Evolutionary conservation across 208 protist species (phyloP), one percentile per base, ranked within the genome.

Genomic region (Vickermania spadyakhi): DNA sequence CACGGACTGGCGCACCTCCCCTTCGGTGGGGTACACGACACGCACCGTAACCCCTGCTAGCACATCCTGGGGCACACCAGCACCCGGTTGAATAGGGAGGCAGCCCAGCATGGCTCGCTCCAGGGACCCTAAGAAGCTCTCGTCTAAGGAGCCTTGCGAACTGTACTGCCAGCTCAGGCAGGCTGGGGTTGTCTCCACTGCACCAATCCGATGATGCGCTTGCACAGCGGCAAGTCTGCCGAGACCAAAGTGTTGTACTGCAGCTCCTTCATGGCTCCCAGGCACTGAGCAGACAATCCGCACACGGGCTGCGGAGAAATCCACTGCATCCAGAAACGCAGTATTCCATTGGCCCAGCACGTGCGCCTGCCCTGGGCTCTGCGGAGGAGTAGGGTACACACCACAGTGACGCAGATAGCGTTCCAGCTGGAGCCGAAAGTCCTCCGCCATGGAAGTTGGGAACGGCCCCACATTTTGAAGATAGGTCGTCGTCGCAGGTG

Each of bases 151-250:
- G 0, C 86, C 86, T 30, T 94, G 86, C 2, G 83, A 91, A 59
- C 75, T 87, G 78, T 86, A 94, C 67, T 94, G 86, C 84, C 86
- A 94, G 25, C 64, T 83, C 36, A 94, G 63, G 4, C 62, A 22
- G n/a, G 31, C 55, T 25, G 52, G 13, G 26, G 13, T 21, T 2
- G 60, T 28, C 25, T 25, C 2, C 5, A 52, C 13, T n/a, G 11
- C 45, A 59, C 21, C 41, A 1, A 11, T 1, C 31, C 1, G 22
- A 21, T 28, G 23, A 30, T 5, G n/a, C 14, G 62, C 21, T 2
- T 64, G 28, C 31, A 57, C 49, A 45, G 59, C 62, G 18, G 60
- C 62, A 18, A 89, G 53, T 25, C 72, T 51, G 23, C 69, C 73
- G 26, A 86, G 69, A n/a, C 75, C 80, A 4, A 55, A 70, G 1